These are phyloP conservation scores for Russula earlei DNA, from an alignment of 768 basidiomycete genomes.

Conservation along the genomic window DNA sequence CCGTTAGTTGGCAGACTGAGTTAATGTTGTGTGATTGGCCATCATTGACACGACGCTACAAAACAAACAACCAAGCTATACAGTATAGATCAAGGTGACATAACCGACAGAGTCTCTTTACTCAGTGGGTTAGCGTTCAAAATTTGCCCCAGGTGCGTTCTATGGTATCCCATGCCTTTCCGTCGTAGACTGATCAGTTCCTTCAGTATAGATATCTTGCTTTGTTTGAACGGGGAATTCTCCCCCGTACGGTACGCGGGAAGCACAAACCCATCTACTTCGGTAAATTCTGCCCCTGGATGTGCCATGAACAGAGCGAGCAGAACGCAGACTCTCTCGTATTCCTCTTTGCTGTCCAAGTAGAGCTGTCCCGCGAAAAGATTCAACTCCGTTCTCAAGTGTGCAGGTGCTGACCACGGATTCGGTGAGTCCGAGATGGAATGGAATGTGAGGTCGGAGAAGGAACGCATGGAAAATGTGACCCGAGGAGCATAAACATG, in stretches of 20 bases:
- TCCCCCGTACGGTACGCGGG: background rate
- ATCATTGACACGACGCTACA: no score
- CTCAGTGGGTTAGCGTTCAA: constrained; percentile 3
- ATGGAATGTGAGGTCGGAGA: constrained; percentile 6
- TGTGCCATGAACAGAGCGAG: constrained; percentile 13
- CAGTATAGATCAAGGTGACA: background rate
- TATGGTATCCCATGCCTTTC: constrained; percentile 3
- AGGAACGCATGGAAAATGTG: constrained; percentile 2
- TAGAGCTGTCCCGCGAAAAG: constrained; percentile 15
- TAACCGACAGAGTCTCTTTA: background rate
- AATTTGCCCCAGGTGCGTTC: constrained; percentile 3
- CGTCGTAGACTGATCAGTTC: background rate
- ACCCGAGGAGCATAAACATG: constrained; percentile 11
- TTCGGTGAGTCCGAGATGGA: background rate
- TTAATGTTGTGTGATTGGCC: no score
- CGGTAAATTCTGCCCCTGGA: background rate
- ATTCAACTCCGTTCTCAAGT: constrained; percentile 2
- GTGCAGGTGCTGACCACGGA: background rate
- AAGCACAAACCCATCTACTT: constrained; percentile 9
- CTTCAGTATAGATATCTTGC: background rate
- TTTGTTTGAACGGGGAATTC: background rate
- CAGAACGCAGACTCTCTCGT: constrained; percentile 5
- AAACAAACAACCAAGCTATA: background rate
- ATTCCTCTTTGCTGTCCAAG: constrained; percentile 11
- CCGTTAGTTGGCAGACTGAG: no score